phyloP scores from a whole-genome alignment of 768 basidiomycete species.

The Dacryopinax spathularia region DNA sequence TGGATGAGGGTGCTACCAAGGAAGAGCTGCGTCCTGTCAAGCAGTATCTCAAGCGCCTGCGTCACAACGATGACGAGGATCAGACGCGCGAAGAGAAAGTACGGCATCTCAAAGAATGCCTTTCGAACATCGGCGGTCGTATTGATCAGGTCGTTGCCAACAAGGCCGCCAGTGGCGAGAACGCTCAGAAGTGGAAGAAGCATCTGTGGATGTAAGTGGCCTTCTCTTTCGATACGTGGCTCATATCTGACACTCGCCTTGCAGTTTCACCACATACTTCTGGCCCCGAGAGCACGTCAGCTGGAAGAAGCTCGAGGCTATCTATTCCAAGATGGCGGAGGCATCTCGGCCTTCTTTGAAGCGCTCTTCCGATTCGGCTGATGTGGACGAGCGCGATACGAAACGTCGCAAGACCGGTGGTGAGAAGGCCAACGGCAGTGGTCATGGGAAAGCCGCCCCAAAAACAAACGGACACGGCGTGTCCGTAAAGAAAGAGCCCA shows the following conservation, averaged over 20 bases:
- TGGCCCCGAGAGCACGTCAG: slow-evolving; percentile 92
- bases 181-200: slow-evolving; percentile 73
- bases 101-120: slow-evolving; percentile 84
- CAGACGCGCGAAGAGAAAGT: slow-evolving; percentile 95
- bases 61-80: not conserved
- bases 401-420: not conserved
- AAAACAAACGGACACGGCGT: not conserved
- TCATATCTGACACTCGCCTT: not conserved
- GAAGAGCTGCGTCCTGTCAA: slow-evolving; percentile 93
- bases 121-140: slow-evolving; percentile 81
- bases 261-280: slow-evolving; percentile 84
- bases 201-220: slow-evolving; percentile 89
- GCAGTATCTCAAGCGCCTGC: slow-evolving; percentile 40
- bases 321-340: slow-evolving; percentile 77
- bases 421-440: not conserved
- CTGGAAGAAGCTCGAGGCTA: slow-evolving; percentile 82
- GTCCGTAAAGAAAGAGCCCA: not conserved
- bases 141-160: slow-evolving; percentile 70
- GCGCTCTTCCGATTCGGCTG: not conserved
- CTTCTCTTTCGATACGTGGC: not conserved
- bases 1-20: slow-evolving; percentile 88
- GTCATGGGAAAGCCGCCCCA: not conserved
- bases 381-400: not conserved
- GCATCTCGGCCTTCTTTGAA: not conserved
- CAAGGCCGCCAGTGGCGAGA: slow-evolving; percentile 67